Evolutionary conservation across 2,329 filamentous ascomycete genomes (phyloP).

Genomic region (Colletotrichum coccodes): DNA sequence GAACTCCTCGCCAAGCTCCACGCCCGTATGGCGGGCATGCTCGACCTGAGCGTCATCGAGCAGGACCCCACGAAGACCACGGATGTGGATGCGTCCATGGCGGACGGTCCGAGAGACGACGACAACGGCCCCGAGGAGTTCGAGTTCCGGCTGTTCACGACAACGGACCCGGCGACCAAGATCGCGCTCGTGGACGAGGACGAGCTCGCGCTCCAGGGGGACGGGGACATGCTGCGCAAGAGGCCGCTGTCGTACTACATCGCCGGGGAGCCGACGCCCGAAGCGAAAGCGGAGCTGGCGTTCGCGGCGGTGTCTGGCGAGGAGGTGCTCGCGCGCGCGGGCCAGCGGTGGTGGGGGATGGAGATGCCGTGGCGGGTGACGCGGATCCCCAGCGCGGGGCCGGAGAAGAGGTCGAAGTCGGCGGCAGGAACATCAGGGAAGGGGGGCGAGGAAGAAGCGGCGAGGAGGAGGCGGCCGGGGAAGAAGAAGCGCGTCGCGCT

Average conservation of each 20-base stretch:
- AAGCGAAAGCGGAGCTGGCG: conserved; percentile 51
- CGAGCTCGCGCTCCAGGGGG: conserved; percentile 42
- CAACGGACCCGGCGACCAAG: conserved; percentile 54
- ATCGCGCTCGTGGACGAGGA: conserved; percentile 60
- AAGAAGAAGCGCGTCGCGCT: conserved; percentile 68
- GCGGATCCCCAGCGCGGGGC: conserved; percentile 43
- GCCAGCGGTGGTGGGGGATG: conserved; percentile 62
- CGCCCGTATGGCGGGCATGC: conserved; percentile 57
- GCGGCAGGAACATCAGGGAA: neutral
- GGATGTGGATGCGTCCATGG: conserved; percentile 18
- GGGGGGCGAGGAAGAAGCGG: conserved; percentile 36
- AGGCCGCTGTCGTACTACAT: conserved; percentile 62
- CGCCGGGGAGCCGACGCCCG: conserved; percentile 47
- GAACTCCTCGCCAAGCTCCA: conserved; percentile 56
- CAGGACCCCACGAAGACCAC: conserved; percentile 20
- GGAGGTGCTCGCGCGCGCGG: conserved; percentile 58
- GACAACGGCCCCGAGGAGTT: conserved; percentile 53
- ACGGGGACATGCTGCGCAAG: conserved; percentile 47
- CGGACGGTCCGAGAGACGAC: conserved; percentile 34
- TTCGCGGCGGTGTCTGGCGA: conserved; percentile 62
- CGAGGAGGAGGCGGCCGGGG: conserved; percentile 58
- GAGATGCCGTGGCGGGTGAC: conserved; percentile 70
- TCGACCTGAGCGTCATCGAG: conserved; percentile 50
- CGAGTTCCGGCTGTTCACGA: conserved; percentile 68
- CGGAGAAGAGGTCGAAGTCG: neutral